Conservation (phyloP, 1,284 basidiomycete genomes). For the Rhodotorula sp. region DNA sequence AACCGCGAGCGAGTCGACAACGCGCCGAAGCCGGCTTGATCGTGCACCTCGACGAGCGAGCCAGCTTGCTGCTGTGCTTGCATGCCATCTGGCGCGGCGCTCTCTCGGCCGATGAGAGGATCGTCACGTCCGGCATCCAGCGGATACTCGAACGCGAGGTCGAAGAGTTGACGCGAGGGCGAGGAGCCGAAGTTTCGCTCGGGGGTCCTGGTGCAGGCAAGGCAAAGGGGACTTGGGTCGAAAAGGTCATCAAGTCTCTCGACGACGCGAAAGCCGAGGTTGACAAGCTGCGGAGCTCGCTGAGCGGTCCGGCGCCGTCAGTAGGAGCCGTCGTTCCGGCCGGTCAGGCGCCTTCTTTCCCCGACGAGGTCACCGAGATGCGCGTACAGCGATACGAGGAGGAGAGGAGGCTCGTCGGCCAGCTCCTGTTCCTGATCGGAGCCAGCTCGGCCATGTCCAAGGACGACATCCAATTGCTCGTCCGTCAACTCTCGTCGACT, state of each 20-base stretch:
- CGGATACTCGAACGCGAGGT: slow-evolving; percentile 40
- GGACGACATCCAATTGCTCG: slow-evolving; percentile 60
- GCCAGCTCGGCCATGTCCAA: slow-evolving; percentile 64
- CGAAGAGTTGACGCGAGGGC: slow-evolving; percentile 38
- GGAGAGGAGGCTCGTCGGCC: slow-evolving; percentile 66
- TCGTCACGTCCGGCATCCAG: slow-evolving; percentile 35
- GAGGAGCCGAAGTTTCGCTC: slow-evolving; percentile 40
- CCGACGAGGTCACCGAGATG: slow-evolving; percentile 63
- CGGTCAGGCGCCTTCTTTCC: slow-evolving; percentile 53
- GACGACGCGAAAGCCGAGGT: slow-evolving; percentile 60
- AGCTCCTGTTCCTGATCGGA: slow-evolving; percentile 62
- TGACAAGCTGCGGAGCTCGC: slow-evolving; percentile 37
- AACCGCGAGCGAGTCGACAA: slow-evolving; percentile 20
- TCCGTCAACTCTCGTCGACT: slow-evolving; percentile 50
- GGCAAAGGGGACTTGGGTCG: slow-evolving; percentile 53
- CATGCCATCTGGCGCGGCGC: slow-evolving; percentile 54
- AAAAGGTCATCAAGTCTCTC: slow-evolving; percentile 63
- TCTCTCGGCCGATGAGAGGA: slow-evolving; percentile 41
- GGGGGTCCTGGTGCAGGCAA: slow-evolving; percentile 25
- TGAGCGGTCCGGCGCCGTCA: slow-evolving; percentile 55
- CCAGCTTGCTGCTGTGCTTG: slow-evolving; percentile 66
- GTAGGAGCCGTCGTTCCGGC: slow-evolving; percentile 53
- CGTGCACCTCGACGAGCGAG: slow-evolving; percentile 65
- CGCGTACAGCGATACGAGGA: slow-evolving; percentile 69
- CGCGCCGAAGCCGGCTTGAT: slow-evolving; percentile 60